Evolutionary conservation across 345 rosid genomes (phyloP), one percentile per base, ranked within the genome.

Genomic region (Ailanthus altissimus): DNA sequence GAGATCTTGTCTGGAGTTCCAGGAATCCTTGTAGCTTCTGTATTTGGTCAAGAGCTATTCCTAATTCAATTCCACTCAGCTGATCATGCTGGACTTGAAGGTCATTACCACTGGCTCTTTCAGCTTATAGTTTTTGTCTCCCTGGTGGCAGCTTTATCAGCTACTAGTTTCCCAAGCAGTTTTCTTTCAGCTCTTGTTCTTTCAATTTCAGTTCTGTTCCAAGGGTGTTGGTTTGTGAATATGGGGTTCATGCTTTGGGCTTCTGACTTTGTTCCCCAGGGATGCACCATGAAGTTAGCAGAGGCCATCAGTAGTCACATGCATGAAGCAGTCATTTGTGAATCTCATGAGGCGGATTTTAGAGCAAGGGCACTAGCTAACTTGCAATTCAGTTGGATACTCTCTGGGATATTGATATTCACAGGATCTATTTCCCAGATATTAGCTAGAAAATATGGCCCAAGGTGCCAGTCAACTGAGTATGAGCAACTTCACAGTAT

Each of bases 381-480:
- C 81, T 72, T 94, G 84, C 98, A 94, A 83, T 94, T 93, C 85
- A 94, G 97, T 83, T 94, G 97, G 98, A 90, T 90, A 62, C 84
- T 93, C 70, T 79, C 86, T 1, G 91, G 86, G 43, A 86, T 93
- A 65, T 67, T 88, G 89, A 78, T 89, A 10, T 80, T 85, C 70
- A 88, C 91, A 6, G 93, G 91, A 75, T 82, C 85, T 63, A 66
- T 85, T 70, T 85, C 92, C 74, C 78, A 90, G 77, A 88, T 86
- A 66, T 86, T 84, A 69, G 85, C 95, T 0, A 61, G 85, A 49
- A 88, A 85, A 45, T 71, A 63, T 63, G n/a, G 62, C 13, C 42
- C 63, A 0, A 70, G 76, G 40, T n/a, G 32, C 60, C 83, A 78
- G 47, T 73, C 86, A 23, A 77, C 64, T 10, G 83, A 86, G 73